phyloP scores from a whole-genome alignment of 306 rosid genomes.

The Biancaea sappan region DNA sequence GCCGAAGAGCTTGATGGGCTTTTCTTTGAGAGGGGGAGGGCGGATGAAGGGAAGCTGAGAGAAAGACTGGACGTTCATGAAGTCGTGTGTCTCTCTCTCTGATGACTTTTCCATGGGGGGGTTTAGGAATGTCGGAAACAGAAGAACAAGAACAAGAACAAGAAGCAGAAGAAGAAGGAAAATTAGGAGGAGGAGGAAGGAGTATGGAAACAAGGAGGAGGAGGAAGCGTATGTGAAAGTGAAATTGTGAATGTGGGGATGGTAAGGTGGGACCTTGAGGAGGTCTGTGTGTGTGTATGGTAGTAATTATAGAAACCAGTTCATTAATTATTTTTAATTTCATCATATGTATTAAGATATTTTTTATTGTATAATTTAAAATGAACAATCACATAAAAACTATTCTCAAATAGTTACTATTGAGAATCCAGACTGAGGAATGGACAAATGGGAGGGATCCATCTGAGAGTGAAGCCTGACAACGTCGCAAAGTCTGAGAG shows the following conservation, averaged over 20 bases:
- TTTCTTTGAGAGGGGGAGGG: constrained; percentile 50
- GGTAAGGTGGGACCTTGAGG: constrained; percentile 30
- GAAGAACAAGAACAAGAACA: neutral
- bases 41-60: constrained; percentile 90
- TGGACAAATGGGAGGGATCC: constrained; percentile 60
- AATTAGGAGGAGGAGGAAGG: neutral
- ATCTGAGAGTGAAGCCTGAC: constrained; percentile 70
- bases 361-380: too few relatives aligned
- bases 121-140: neutral
- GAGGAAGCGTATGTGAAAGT: neutral
- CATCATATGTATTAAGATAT: too few relatives aligned
- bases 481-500: constrained; percentile 55
- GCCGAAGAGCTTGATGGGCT: constrained; percentile 69
- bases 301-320: too few relatives aligned
- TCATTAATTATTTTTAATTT: too few relatives aligned
- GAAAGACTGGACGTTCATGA: constrained; percentile 86
- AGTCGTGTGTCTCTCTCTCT: constrained; percentile 76
- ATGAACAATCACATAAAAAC: too few relatives aligned
- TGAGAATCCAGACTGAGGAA: too few relatives aligned
- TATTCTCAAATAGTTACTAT: too few relatives aligned
- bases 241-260: neutral
- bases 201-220: neutral
- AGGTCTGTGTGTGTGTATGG: too few relatives aligned
- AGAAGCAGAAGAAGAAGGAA: neutral
- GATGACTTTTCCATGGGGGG: constrained; percentile 57